A percentile compares a stretch with the other conserved stretches of the same genome.
phyloP scores from a whole-genome alignment of 805 yeast genomes.

The Saturnispora halmiae region DNA sequence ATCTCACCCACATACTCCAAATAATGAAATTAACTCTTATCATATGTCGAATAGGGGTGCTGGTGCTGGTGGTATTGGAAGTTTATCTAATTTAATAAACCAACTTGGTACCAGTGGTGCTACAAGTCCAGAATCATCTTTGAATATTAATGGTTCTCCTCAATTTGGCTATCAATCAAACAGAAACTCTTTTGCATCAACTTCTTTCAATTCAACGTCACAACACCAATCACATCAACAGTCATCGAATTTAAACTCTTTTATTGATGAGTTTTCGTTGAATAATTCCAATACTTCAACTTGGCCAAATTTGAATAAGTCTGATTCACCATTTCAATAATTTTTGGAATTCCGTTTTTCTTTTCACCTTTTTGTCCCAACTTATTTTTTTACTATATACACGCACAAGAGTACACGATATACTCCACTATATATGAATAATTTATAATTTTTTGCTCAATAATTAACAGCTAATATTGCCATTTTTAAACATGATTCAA shows the following conservation, averaged over 20 bases:
- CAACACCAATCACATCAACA: neutral
- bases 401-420: too few relatives aligned
- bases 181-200: constrained; percentile 9
- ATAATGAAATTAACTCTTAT: constrained; percentile 3
- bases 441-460: constrained; percentile 1
- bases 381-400: neutral
- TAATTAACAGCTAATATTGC: constrained; percentile 11
- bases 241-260: neutral
- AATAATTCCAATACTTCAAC: constrained; percentile 2
- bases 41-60: constrained; percentile 6
- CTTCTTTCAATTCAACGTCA: constrained; percentile 1
- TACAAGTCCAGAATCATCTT: constrained; percentile 5
- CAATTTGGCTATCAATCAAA: constrained; percentile 2
- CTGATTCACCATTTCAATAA: constrained; percentile 3
- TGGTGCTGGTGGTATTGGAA: constrained; percentile 2
- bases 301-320: constrained; percentile 5
- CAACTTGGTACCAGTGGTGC: constrained; percentile 1
- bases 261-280: constrained; percentile 9
- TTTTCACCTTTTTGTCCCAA: neutral
- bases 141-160: neutral
- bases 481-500: constrained; percentile 39
- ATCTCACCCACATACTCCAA: constrained; percentile 5
- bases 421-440: neutral
- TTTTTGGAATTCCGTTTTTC: too few relatives aligned
- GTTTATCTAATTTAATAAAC: constrained; percentile 8